Evolutionary conservation across 176 grass and related monocot genomes (phyloP), one percentile per base, ranked within the genome.

Genomic region (Avena eriantha): DNA sequence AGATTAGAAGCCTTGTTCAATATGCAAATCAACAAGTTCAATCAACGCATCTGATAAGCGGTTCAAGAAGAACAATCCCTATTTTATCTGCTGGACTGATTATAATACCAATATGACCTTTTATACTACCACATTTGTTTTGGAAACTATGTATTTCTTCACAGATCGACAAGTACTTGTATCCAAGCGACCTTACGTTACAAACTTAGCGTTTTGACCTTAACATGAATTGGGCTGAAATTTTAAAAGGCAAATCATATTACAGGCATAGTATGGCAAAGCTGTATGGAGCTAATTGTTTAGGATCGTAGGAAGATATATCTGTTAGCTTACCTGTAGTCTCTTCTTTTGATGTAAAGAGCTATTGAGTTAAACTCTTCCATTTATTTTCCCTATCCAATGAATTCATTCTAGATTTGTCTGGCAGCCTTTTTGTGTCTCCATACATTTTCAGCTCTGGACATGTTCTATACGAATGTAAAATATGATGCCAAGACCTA

Each of bases 281-380:
- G 13, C 55, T 53, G 76, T 2, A 9, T 73, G 12, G 8, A 22
- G 29, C 55, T 54, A 9, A 75, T 82, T 31, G 31, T 68, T 26
- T 11, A 87, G 33, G 45, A 81, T 39, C 46, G 16, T 74, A 54
- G 23, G 60, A 21, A 78, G 34, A 59, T 22, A 24, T 26, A 23
- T 68, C 69, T 71, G 8, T 58, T 83, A 39, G 23, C 8, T 87
- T 87, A 15, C 58, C 9, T 88, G 35, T 36, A 88, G 14, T 29
- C 10, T 78, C 16, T 69, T 76, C 18, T 83, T 65, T 83, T 83
- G 36, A 14, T 88, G 43, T 56, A 77, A 21, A 22, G 41, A 55
- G 47, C 24, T 58, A 56, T 46, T 45, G 47, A 77, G 34, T 68
- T 82, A 23, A 39, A 53, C 73, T 36, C 35, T 36, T 36, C 35